A percentile compares a stretch with the other conserved stretches of the same genome.
phyloP scores from a whole-genome alignment of 2,329 filamentous ascomycete genomes.

The Westerdykella sp. region DNA sequence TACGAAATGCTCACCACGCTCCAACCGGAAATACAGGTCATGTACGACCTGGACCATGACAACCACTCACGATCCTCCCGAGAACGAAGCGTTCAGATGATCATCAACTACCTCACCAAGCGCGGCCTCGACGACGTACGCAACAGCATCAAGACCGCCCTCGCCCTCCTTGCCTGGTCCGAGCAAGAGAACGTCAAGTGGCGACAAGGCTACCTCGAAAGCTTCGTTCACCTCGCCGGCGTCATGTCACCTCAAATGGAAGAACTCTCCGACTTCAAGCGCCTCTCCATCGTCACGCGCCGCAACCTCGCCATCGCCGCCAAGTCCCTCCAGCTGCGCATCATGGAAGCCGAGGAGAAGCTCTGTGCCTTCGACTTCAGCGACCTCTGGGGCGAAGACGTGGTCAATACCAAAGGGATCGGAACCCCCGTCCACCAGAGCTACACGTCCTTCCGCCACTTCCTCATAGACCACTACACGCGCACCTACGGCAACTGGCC shows the following conservation, averaged over 20 bases:
- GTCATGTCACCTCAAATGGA: constrained; percentile 45
- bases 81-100: constrained; percentile 50
- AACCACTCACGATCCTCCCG: constrained; percentile 21
- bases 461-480: constrained; percentile 55
- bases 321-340: constrained; percentile 56
- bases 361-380: constrained; percentile 55
- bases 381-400: constrained; percentile 51
- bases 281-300: constrained; percentile 56
- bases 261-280: constrained; percentile 52
- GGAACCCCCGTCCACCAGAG: constrained; percentile 45
- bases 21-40: constrained; percentile 54
- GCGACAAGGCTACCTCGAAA: constrained; percentile 62
- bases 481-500: constrained; percentile 58
- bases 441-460: constrained; percentile 55
- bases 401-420: constrained; percentile 22
- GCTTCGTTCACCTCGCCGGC: constrained; percentile 61
- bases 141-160: constrained; percentile 53
- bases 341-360: constrained; percentile 57
- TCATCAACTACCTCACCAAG: constrained; percentile 55
- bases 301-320: constrained; percentile 57
- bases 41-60: constrained; percentile 42
- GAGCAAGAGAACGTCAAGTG: constrained; percentile 57
- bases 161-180: constrained; percentile 59
- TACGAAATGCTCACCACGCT: constrained; percentile 59
- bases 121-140: constrained; percentile 60